Conservation (phyloP, 352 stramenopile genomes). For the Phytophthora citricola region DNA sequence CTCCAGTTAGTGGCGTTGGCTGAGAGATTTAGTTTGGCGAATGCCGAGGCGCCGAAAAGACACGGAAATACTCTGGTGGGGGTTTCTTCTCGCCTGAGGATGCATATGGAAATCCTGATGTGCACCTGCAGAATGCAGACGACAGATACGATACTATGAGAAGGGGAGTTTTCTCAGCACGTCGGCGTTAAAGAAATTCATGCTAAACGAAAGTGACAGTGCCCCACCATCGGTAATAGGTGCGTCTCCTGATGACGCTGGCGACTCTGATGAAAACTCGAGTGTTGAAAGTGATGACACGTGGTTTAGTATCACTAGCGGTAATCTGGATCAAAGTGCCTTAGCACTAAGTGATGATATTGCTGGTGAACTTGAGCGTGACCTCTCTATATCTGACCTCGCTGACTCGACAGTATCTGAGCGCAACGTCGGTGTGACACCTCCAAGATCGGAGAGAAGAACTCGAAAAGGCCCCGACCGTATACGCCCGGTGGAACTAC, state of each 20-base stretch:
- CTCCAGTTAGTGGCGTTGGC: conserved; percentile 69
- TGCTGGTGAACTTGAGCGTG: conserved; percentile 15
- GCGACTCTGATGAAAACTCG: conserved; percentile 64
- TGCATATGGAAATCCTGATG: conserved; percentile 16
- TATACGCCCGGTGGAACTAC: conserved; percentile 29
- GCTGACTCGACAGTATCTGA: conserved; percentile 10
- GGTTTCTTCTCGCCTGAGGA: conserved; percentile 22
- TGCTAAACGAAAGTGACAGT: conserved; percentile 46
- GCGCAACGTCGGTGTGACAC: conserved; percentile 6
- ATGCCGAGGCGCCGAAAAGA: conserved; percentile 33
- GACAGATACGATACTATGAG: conserved; percentile 37
- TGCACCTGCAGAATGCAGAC: conserved; percentile 9
- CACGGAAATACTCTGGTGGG: conserved; percentile 28
- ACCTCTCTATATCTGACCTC: conserved; percentile 30
- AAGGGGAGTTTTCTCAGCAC: conserved; percentile 55
- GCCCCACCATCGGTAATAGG: conserved; percentile 16
- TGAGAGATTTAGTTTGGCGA: conserved; percentile 63
- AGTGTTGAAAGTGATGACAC: conserved; percentile 88
- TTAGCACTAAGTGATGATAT: conserved; percentile 22
- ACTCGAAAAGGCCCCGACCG: conserved; percentile 33
- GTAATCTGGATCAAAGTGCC: conserved; percentile 53
- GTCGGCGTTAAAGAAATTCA: conserved; percentile 60
- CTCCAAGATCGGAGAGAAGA: conserved; percentile 31
- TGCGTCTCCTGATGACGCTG: conserved; percentile 30
- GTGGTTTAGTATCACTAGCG: conserved; percentile 89